Evolutionary conservation across 139 green algal species (phyloP).

Genomic region (Haematococcus lacustris): DNA sequence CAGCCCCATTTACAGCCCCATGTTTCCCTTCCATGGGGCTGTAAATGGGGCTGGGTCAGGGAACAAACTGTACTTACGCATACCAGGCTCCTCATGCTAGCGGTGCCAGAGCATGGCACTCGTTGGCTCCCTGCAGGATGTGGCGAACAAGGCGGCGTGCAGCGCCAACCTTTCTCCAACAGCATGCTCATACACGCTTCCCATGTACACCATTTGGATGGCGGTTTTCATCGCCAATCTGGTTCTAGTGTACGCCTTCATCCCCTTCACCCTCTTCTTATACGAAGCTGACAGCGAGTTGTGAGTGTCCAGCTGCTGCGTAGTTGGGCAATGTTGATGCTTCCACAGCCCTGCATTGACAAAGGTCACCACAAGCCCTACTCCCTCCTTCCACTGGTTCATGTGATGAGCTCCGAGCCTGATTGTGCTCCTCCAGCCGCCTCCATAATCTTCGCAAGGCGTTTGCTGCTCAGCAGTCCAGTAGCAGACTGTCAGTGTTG

Average conservation of each 20-base stretch:
- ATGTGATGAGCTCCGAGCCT: not conserved
- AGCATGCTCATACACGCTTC: constrained; percentile 73
- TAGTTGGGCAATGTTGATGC: not conserved
- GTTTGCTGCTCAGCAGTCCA: too few relatives aligned
- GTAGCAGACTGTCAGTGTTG: too few relatives aligned
- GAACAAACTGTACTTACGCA: too few relatives aligned
- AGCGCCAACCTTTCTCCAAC: constrained; percentile 43
- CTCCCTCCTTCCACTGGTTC: too few relatives aligned
- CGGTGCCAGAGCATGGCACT: too few relatives aligned
- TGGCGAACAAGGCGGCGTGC: constrained; percentile 82
- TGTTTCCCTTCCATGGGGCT: too few relatives aligned
- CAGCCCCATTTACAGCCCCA: too few relatives aligned
- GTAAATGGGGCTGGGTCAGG: too few relatives aligned
- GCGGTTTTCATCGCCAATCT: constrained; percentile 74
- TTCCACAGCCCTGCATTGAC: not conserved
- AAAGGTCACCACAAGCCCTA: too few relatives aligned
- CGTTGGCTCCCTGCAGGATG: too few relatives aligned
- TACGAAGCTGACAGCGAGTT: constrained; percentile 90
- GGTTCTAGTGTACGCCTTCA: constrained; percentile 70
- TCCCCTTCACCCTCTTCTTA: constrained; percentile 96
- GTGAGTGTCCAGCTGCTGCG: constrained; percentile 36
- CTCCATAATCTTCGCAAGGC: too few relatives aligned
- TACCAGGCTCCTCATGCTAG: too few relatives aligned
- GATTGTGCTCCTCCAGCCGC: not conserved
- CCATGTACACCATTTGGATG: constrained; percentile 85